phyloP scores from a whole-genome alignment of 169 alveolate genomes.

The Theileria equi region DNA sequence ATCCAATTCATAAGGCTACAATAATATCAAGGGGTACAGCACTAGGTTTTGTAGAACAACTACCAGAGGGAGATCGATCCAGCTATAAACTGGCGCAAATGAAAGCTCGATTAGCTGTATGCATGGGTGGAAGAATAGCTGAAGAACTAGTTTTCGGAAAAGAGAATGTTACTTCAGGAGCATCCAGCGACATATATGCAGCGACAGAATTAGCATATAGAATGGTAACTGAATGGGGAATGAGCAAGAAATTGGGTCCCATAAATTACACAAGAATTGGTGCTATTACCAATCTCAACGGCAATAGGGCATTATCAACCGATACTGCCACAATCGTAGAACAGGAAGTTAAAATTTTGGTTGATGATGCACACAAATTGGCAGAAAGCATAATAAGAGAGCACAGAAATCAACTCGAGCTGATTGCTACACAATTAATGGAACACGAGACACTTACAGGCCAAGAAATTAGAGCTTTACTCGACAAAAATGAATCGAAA shows the following conservation, averaged over 20 bases:
- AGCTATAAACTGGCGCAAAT: conserved; percentile 82
- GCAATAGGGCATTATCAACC: conserved; percentile 64
- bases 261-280: conserved; percentile 65
- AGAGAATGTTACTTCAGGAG: conserved; percentile 89
- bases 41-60: conserved; percentile 86
- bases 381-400: conserved; percentile 79
- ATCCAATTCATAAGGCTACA: conserved; percentile 93
- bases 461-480: conserved; percentile 67
- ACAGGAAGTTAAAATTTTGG: conserved; percentile 71
- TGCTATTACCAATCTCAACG: conserved; percentile 62
- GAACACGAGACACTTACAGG: conserved; percentile 83
- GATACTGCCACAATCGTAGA: conserved; percentile 71
- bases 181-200: conserved; percentile 85
- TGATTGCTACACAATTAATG: conserved; percentile 71
- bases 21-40: conserved; percentile 92
- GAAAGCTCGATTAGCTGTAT: conserved; percentile 89
- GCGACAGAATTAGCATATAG: conserved; percentile 86
- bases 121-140: conserved; percentile 96
- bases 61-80: conserved; percentile 81
- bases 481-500: conserved; percentile 4
- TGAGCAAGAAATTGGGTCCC: conserved; percentile 85
- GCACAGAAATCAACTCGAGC: conserved; percentile 73
- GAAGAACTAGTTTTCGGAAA: conserved; percentile 89
- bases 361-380: conserved; percentile 70
- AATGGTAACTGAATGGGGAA: conserved; percentile 90